Evolutionary conservation across 768 basidiomycete genomes (phyloP).

Genomic region (Ramaria sp.): DNA sequence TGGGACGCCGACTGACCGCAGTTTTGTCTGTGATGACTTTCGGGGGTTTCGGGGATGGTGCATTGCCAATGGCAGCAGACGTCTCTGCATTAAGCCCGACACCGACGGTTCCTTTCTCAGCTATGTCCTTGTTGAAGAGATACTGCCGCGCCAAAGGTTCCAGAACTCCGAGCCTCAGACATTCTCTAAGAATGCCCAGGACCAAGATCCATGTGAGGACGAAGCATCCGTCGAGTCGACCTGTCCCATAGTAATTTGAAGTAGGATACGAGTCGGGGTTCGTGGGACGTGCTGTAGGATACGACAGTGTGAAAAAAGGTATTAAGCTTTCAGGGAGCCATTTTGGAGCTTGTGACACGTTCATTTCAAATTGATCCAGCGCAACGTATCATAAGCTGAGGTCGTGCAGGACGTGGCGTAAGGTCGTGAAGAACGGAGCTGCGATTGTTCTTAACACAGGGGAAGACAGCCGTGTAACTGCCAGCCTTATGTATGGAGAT

Average conservation of each 20-base stretch:
- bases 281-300: constrained; percentile 45
- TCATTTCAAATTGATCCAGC: constrained; percentile 20
- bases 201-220: constrained; percentile 71
- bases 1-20: not conserved
- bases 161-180: constrained; percentile 58
- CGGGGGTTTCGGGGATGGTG: not conserved
- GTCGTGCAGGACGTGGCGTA: not conserved
- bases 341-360: constrained; percentile 22
- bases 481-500: not conserved
- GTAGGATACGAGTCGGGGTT: constrained; percentile 62
- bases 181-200: constrained; percentile 83
- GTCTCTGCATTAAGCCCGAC: constrained; percentile 13
- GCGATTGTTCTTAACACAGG: not conserved
- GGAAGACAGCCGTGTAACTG: not conserved
- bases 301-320: constrained; percentile 68
- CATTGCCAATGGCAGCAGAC: constrained; percentile 21
- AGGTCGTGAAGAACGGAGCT: not conserved
- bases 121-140: constrained; percentile 42
- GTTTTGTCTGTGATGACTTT: not conserved
- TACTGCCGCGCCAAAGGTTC: constrained; percentile 77
- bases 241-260: constrained; percentile 60
- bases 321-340: constrained; percentile 43
- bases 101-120: constrained; percentile 15
- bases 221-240: constrained; percentile 69
- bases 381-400: not conserved